Percentiles rank a stretch among this genome's conserved stretches.
Evolutionary conservation across 2,329 filamentous ascomycete genomes (phyloP).

Genomic region (Colletotrichum australisinense): DNA sequence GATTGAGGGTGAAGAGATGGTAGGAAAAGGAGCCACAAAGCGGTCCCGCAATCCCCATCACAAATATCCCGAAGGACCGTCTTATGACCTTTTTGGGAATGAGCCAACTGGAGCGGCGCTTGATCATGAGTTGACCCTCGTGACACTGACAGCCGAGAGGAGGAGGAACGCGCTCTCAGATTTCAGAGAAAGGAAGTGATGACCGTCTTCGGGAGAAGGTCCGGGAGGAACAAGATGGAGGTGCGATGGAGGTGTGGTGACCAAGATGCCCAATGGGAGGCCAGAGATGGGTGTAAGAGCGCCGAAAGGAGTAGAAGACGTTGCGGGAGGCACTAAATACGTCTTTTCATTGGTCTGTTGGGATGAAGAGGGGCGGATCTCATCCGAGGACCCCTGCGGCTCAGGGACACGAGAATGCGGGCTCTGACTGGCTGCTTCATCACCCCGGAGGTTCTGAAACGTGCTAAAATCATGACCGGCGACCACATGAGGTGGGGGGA

Average conservation of each 20-base stretch:
- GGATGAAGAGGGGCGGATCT: slow-evolving; percentile 17
- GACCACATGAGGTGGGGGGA: slow-evolving; percentile 17
- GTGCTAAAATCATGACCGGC: slow-evolving; percentile 33
- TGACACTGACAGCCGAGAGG: background rate
- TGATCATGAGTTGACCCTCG: slow-evolving; percentile 2
- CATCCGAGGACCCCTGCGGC: slow-evolving; percentile 30
- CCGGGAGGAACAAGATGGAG: slow-evolving; percentile 8
- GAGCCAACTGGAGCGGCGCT: background rate
- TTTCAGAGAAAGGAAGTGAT: slow-evolving; percentile 24
- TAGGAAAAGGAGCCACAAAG: too few species aligned
- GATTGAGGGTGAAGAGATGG: background rate
- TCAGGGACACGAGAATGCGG: background rate
- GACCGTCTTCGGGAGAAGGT: slow-evolving; percentile 16
- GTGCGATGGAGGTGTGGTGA: slow-evolving; percentile 8
- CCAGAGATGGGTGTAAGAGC: background rate
- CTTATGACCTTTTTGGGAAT: background rate
- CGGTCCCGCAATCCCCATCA: too few species aligned
- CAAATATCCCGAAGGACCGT: too few species aligned
- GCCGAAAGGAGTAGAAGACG: background rate
- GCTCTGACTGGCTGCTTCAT: slow-evolving; percentile 29
- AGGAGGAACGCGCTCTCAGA: background rate
- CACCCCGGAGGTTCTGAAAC: slow-evolving; percentile 31
- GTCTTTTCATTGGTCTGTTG: slow-evolving; percentile 1
- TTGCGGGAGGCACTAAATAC: background rate
- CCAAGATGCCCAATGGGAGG: slow-evolving; percentile 15